A percentile compares a stretch with the other conserved stretches of the same genome.
Conservation (phyloP, 768 basidiomycete species). For the Boletus subcaerulescens region DNA sequence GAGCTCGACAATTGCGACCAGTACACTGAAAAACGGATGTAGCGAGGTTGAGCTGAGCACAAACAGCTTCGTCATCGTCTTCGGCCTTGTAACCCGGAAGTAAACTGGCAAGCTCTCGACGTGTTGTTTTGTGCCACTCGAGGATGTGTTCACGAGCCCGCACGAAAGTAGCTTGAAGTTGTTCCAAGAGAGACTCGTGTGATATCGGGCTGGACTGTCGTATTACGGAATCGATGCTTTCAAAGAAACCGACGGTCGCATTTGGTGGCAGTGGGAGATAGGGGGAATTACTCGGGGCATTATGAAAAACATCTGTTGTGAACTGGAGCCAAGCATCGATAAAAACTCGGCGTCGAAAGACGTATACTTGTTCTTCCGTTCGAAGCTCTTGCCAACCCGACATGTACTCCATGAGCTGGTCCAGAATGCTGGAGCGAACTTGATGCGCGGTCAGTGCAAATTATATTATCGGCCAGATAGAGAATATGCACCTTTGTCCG, state of each 20-base stretch:
- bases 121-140: constrained; percentile 25
- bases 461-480: neutral
- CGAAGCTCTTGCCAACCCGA: constrained; percentile 30
- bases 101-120: constrained; percentile 28
- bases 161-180: constrained; percentile 19
- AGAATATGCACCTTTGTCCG: constrained; percentile 18
- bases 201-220: constrained; percentile 13
- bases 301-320: constrained; percentile 11
- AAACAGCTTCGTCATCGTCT: constrained; percentile 15
- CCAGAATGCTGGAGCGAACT: constrained; percentile 17
- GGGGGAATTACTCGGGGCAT: constrained; percentile 10
- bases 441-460: constrained; percentile 7
- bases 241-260: constrained; percentile 24
- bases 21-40: constrained; percentile 28
- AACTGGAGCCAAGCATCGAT: constrained; percentile 27
- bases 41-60: constrained; percentile 26
- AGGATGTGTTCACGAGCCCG: constrained; percentile 16
- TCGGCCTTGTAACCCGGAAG: constrained; percentile 19
- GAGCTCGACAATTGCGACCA: constrained; percentile 10
- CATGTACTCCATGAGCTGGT: constrained; percentile 27
- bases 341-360: constrained; percentile 24
- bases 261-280: constrained; percentile 28
- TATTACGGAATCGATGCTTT: constrained; percentile 25
- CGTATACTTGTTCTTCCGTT: constrained; percentile 29
- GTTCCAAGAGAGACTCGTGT: constrained; percentile 9